A percentile compares a stretch with the other conserved stretches of the same genome.
phyloP scores from a whole-genome alignment of 2,329 filamentous ascomycete genomes.

The Hypomyces rosellus region DNA sequence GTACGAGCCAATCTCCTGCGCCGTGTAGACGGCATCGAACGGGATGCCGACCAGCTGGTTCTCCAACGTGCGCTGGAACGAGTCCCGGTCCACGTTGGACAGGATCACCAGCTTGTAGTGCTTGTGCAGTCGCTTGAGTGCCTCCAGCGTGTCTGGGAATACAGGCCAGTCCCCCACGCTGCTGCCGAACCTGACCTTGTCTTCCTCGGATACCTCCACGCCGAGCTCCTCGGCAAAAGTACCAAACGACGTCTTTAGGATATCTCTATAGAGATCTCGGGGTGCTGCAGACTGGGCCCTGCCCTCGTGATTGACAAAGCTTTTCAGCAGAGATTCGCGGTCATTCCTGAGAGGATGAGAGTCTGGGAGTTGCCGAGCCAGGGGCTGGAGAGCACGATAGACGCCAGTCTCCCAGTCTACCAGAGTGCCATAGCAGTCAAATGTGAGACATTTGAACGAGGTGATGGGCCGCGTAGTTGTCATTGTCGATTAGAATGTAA shows the following conservation, averaged over 20 bases:
- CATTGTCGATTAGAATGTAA: not conserved
- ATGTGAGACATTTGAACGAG: constrained; percentile 47
- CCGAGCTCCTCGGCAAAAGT: constrained; percentile 24
- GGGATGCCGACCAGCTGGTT: constrained; percentile 39
- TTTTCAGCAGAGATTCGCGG: constrained; percentile 33
- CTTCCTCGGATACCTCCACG: constrained; percentile 27
- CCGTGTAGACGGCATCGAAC: constrained; percentile 62
- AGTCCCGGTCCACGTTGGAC: constrained; percentile 49
- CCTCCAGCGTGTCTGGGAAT: constrained; percentile 52
- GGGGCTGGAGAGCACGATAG: constrained; percentile 42
- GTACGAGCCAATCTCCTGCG: constrained; percentile 64
- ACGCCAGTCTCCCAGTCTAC: constrained; percentile 73
- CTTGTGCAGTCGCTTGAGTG: constrained; percentile 40
- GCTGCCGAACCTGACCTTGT: constrained; percentile 27
- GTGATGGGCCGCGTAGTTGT: constrained; percentile 16
- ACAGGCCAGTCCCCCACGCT: constrained; percentile 49
- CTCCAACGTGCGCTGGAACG: constrained; percentile 20
- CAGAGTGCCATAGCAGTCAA: constrained; percentile 76
- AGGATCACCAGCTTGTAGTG: constrained; percentile 55
- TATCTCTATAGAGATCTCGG: constrained; percentile 27
- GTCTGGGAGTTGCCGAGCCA: constrained; percentile 36
- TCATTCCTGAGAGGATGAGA: constrained; percentile 30
- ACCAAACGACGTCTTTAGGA: constrained; percentile 40
- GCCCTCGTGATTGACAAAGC: constrained; percentile 46
- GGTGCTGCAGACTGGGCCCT: constrained; percentile 52